A percentile compares a stretch with the other conserved stretches of the same genome.
Conservation (phyloP, 176 grass and related monocot species). For the Ananas comosus region DNA sequence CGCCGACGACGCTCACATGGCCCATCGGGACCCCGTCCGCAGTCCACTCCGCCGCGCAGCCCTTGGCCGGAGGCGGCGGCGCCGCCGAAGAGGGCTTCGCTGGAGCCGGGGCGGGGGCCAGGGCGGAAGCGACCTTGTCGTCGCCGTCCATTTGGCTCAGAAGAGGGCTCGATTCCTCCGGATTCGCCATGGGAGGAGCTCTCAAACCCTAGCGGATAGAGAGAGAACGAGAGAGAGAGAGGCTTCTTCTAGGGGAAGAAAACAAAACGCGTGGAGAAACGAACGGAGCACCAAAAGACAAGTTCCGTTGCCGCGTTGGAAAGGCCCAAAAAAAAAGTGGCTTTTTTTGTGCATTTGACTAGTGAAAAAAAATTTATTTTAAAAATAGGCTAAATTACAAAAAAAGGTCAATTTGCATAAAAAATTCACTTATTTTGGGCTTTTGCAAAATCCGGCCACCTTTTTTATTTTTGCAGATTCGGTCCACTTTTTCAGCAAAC, state of each 20-base stretch:
- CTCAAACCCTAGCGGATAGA: neutral
- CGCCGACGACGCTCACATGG: slow-evolving; percentile 36
- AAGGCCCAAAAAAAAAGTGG: too few species aligned
- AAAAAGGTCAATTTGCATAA: too few species aligned
- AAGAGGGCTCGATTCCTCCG: slow-evolving; percentile 17
- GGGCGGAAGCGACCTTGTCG: neutral
- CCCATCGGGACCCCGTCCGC: slow-evolving; percentile 41
- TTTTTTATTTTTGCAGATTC: too few species aligned
- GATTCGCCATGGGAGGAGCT: slow-evolving; percentile 1
- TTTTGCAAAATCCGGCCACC: too few species aligned
- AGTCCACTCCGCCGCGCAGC: slow-evolving; percentile 15
- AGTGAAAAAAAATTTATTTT: too few species aligned
- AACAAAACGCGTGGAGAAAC: neutral
- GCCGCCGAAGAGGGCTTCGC: neutral
- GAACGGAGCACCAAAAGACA: too few species aligned
- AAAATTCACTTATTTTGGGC: too few species aligned
- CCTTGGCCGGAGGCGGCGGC: neutral
- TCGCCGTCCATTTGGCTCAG: slow-evolving; percentile 6
- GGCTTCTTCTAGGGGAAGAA: neutral
- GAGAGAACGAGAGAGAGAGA: neutral
- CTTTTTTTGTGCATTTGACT: too few species aligned
- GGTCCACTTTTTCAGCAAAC: too few species aligned
- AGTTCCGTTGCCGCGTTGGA: too few species aligned
- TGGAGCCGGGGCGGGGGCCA: too few species aligned
- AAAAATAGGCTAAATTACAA: too few species aligned